Evolutionary conservation across 805 yeast species (phyloP), one percentile per base, ranked within the genome.

Genomic region (Ogataea haglerorum): DNA sequence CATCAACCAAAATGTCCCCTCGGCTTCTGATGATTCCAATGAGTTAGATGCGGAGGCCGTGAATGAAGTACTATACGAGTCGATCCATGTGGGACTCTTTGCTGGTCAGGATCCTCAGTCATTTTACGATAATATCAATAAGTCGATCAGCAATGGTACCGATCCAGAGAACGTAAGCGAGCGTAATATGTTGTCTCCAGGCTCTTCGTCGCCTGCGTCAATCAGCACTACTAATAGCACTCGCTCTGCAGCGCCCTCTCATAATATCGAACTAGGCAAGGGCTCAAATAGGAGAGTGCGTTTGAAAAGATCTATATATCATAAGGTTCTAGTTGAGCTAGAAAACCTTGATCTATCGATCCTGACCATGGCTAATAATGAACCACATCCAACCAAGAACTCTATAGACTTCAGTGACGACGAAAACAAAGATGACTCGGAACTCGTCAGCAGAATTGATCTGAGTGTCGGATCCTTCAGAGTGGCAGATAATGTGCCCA

Each of bases 401-500:
- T 57, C 60, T 6, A 45, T 52, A 6, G 41, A 54, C 15, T 55
- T 61, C 6, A 45, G 56, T 16, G 56, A 56, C 22, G 48, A 56
- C 13, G n/a, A 24, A 5, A 10, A 3, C 42, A 62, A 61, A n/a
- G 61, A 62, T 30, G 64, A 55, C 26, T 68, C 71, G 14, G 80
- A 75, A 36, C 33, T 72, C 3, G 58, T 83, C 10, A 80, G 71
- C 53, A 63, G 68, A 5, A 58, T 82, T 10, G 72, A 65, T 10
- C 31, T 87, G 2, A 60, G 65, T 10, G 63, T 84, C 3, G 70
- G 70, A 7, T 76, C 78, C 28, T 64, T 86, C 32, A 80, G 76
- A 36, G 68, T 88, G 3, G 64, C 76, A 38, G 97, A 90, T 58
- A 84, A 86, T 54, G 80, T 90, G 2, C 82, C 88, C 1, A 76